Percentiles rank a stretch among this genome's conserved stretches.
These are phyloP conservation scores for Stropharia rugosoannulata DNA, from an alignment of 768 basidiomycete genomes.

Conservation along the genomic window DNA sequence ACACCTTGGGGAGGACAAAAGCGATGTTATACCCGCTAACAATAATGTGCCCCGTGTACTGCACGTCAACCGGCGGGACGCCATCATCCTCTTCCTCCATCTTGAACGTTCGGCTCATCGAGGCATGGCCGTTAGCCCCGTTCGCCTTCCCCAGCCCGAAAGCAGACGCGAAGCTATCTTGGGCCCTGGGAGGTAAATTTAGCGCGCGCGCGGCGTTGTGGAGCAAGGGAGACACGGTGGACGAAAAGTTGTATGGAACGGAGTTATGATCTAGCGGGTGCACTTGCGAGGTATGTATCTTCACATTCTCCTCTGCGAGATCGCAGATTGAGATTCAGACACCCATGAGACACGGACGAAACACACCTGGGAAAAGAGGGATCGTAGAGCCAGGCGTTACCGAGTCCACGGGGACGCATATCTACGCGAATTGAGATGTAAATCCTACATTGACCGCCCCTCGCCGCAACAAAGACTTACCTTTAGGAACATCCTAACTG, in stretches of 20 bases:
- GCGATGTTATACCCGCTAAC: slow-evolving; percentile 78
- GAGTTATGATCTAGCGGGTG: slow-evolving; percentile 75
- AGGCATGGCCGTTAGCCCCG: slow-evolving; percentile 28
- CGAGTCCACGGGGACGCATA: slow-evolving; percentile 66
- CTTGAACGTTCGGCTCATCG: slow-evolving; percentile 35
- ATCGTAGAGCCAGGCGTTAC: slow-evolving; percentile 67
- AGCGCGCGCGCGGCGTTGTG: slow-evolving; percentile 69
- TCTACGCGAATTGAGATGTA: slow-evolving; percentile 32
- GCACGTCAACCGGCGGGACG: slow-evolving; percentile 53
- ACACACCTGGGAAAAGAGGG: slow-evolving; percentile 70
- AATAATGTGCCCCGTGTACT: slow-evolving; percentile 73
- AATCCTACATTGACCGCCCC: neutral
- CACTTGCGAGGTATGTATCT: slow-evolving; percentile 68
- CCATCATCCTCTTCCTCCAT: slow-evolving; percentile 31
- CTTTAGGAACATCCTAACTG: slow-evolving; percentile 77
- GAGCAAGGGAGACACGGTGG: slow-evolving; percentile 58
- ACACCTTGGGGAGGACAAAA: slow-evolving; percentile 71
- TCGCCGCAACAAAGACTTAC: slow-evolving; percentile 31
- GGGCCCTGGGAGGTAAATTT: slow-evolving; percentile 59
- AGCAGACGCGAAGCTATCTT: slow-evolving; percentile 58
- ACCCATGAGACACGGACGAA: neutral
- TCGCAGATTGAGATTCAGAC: neutral
- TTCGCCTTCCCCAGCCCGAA: slow-evolving; percentile 43
- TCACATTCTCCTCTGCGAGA: slow-evolving; percentile 72
- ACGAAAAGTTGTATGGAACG: slow-evolving; percentile 74